Conservation (phyloP, 2,329 filamentous ascomycete species). For the Alternaria sp. region DNA sequence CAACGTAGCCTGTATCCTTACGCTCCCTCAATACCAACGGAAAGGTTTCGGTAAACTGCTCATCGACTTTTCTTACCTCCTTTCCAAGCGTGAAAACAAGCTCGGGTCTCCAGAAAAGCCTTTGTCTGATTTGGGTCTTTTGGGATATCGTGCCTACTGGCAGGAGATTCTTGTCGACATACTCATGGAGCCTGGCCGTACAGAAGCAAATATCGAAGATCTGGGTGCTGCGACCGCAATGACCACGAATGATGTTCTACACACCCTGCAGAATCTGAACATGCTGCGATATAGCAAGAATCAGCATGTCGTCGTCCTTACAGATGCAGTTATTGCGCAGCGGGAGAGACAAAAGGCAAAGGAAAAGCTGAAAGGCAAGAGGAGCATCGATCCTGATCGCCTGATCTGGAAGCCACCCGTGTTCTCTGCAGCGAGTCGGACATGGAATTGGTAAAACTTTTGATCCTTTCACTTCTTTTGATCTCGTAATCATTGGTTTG, state of each 20-base stretch:
- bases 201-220: conserved; percentile 84
- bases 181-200: conserved; percentile 69
- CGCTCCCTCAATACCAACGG: conserved; percentile 93
- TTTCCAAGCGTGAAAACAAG: conserved; percentile 94
- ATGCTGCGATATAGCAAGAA: conserved; percentile 97
- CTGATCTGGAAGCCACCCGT: conserved; percentile 97
- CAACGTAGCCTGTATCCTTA: conserved; percentile 98
- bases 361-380: conserved; percentile 78
- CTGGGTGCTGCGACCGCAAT: conserved; percentile 83
- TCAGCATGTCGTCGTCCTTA: conserved; percentile 94
- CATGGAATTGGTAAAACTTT: conserved; percentile 84
- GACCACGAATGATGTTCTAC: conserved; percentile 97
- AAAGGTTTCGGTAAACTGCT: conserved; percentile 92
- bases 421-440: conserved; percentile 87
- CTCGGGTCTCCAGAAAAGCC: conserved; percentile 97
- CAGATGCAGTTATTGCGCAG: conserved; percentile 78
- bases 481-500: background rate
- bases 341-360: conserved; percentile 78
- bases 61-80: conserved; percentile 97
- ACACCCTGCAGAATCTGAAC: conserved; percentile 90
- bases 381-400: conserved; percentile 77
- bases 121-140: conserved; percentile 87
- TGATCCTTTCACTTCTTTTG: background rate
- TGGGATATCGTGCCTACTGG: conserved; percentile 98
- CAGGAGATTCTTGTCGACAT: conserved; percentile 92